Evolutionary conservation across 2,329 filamentous ascomycete species (phyloP), one percentile per base, ranked within the genome.

Genomic region (Colletotrichum camelliae): DNA sequence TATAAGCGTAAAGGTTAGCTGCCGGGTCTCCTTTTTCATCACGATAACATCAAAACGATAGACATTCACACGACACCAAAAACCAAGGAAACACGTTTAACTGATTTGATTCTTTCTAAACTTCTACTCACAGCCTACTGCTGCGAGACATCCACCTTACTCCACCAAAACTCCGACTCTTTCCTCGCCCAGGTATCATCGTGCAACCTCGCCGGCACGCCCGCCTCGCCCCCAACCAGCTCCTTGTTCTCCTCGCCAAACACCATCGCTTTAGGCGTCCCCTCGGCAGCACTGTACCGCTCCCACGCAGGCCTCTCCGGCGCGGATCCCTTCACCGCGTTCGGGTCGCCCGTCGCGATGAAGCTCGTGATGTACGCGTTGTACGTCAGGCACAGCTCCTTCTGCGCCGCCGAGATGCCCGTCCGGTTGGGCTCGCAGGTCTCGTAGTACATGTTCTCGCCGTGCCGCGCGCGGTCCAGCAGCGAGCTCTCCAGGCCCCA

Each of bases 181-280:
- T 86, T 82, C 67, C 7, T 81, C 81, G 37, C 85, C 89, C 83
- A 87, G 80, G 72, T 69, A 81, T 78, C 85, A 81, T 70, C 88
- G 81, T 72, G 86, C 79, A 1, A 87, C 89, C 3, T 87, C 83
- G 5, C 84, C 80, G 5, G 89, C 91, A 16, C 75, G 79, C 35
- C 81, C 80, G 55, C 68, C 65, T 74, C 87, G 77, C 77, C 85
- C 33, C 77, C 79, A 76, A 86, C 82, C 7, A 83, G 82, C 83
- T 93, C 91, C 78, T 92, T 87, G 78, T 93, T 93, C 6, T 89
- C 91, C 57, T 86, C 79, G 1, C 91, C 92, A 81, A 93, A 93
- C 4, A 93, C 85, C 80, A 91, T 83, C 33, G 90, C 78, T 75
- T 78, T 79, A 2, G 85, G 87, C 8, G 15, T 78, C n/a, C 43